phyloP scores from a whole-genome alignment of 176 grass and related monocot species.

The Oryza glaberrima region DNA sequence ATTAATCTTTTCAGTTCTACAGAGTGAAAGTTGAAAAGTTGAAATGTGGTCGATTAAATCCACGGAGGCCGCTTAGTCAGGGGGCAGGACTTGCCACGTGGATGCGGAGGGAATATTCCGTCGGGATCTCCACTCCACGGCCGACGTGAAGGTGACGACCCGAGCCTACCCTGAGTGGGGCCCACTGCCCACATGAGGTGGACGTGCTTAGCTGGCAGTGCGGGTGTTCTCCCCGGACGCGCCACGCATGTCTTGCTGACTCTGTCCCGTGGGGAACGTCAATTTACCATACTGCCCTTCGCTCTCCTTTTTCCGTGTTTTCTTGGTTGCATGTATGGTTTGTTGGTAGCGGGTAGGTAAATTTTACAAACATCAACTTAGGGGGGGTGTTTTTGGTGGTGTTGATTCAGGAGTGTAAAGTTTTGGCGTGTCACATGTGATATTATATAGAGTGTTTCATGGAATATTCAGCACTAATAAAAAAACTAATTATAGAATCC shows the following conservation, averaged over 20 bases:
- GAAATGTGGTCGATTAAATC: background rate
- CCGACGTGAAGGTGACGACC: background rate
- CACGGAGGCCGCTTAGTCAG: background rate
- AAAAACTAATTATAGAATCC: no score
- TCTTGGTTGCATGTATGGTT: background rate
- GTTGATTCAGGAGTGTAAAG: no score
- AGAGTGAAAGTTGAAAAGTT: no score
- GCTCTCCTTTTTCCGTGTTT: background rate
- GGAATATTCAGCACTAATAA: no score
- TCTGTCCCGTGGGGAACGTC: background rate
- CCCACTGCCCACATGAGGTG: background rate
- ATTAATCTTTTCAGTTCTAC: no score
- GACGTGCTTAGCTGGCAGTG: conserved; percentile 47
- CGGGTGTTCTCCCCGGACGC: conserved; percentile 28
- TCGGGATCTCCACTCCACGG: background rate
- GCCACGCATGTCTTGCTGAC: conserved; percentile 40
- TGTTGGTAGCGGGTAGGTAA: no score
- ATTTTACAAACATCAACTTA: no score
- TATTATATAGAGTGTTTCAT: no score
- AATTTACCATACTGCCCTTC: conserved; percentile 13
- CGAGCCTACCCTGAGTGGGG: background rate
- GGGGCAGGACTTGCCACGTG: background rate
- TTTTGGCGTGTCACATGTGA: no score
- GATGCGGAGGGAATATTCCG: background rate
- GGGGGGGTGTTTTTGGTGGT: no score